Percentiles rank a stretch among this genome's conserved stretches.
phyloP scores from a whole-genome alignment of 2,329 filamentous ascomycete species.

The Harringtonia aguacate region DNA sequence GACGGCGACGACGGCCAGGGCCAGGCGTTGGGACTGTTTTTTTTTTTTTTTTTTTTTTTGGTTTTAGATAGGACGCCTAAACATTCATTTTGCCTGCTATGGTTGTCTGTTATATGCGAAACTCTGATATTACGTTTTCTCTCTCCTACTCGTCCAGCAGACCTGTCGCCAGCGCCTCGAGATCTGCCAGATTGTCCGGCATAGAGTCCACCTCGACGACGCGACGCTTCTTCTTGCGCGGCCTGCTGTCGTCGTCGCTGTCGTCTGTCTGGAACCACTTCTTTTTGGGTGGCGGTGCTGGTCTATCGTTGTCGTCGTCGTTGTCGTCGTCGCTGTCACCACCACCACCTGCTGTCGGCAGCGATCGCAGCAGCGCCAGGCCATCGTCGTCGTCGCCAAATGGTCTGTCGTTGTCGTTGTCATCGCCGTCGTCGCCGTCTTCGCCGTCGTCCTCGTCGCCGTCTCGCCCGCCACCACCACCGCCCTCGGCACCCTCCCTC shows the following conservation, averaged over 20 bases:
- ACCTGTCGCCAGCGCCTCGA: conserved; percentile 66
- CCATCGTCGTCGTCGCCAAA: conserved; percentile 36
- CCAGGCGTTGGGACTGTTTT: background rate
- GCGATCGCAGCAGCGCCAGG: conserved; percentile 44
- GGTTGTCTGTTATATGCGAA: background rate
- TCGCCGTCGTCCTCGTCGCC: conserved; percentile 34
- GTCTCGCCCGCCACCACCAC: conserved; percentile 10
- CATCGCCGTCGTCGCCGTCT: conserved; percentile 16
- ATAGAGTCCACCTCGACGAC: conserved; percentile 54
- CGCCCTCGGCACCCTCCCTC: conserved; percentile 11
- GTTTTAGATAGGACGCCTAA: too few relatives aligned
- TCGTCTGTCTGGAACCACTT: conserved; percentile 61
- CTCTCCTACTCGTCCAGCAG: conserved; percentile 42
- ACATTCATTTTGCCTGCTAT: background rate
- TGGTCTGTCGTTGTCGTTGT: conserved; percentile 17
- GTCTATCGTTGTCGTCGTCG: conserved; percentile 22
- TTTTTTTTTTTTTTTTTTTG: background rate
- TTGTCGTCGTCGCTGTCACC: conserved; percentile 15
- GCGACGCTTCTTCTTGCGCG: conserved; percentile 16
- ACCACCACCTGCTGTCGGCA: conserved; percentile 36
- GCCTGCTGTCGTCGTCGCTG: conserved; percentile 23
- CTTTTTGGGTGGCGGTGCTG: conserved; percentile 48
- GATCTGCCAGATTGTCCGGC: conserved; percentile 69
- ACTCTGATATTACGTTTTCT: background rate
- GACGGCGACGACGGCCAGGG: too few relatives aligned